Conservation (phyloP, 441 rosid genomes). For the Rhodomyrtus psidioides region DNA sequence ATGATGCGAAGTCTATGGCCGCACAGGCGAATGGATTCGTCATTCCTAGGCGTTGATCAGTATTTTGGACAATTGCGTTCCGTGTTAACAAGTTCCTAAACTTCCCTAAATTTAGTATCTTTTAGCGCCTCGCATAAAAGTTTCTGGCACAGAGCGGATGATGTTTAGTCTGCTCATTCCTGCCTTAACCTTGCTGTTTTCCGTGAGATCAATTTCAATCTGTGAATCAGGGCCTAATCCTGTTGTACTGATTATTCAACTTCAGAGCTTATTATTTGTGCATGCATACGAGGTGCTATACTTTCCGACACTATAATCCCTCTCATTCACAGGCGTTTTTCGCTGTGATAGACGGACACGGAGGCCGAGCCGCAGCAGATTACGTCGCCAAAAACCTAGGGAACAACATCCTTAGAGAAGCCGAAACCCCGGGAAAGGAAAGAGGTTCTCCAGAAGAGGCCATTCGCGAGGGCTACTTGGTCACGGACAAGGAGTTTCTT, state of each 20-base stretch:
- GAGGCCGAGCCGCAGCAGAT: slow-evolving; percentile 35
- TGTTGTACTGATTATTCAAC: not conserved
- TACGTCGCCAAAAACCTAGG: slow-evolving; percentile 34
- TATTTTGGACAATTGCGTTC: not conserved
- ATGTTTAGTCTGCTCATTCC: not conserved
- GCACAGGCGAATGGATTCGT: not conserved
- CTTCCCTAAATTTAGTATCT: not conserved
- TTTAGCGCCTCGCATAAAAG: not conserved
- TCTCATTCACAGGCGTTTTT: slow-evolving; percentile 22
- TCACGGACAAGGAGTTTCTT: slow-evolving; percentile 35
- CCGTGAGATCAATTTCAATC: not conserved
- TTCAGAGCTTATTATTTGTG: not conserved
- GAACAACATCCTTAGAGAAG: slow-evolving; percentile 28
- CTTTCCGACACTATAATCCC: not conserved
- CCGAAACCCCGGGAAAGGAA: not conserved
- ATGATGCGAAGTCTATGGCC: not conserved
- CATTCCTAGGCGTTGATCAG: not conserved
- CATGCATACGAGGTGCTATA: not conserved
- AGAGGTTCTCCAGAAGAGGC: slow-evolving; percentile 15
- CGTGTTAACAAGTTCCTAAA: not conserved
- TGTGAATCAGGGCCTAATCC: not conserved
- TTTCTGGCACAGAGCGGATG: rapidly evolving
- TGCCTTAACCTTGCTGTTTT: not conserved
- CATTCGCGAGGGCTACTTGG: slow-evolving; percentile 26
- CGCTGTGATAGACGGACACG: slow-evolving; percentile 48